Conservation (phyloP, 495 filamentous ascomycete genomes). For the Aspergillus conjunctus region DNA sequence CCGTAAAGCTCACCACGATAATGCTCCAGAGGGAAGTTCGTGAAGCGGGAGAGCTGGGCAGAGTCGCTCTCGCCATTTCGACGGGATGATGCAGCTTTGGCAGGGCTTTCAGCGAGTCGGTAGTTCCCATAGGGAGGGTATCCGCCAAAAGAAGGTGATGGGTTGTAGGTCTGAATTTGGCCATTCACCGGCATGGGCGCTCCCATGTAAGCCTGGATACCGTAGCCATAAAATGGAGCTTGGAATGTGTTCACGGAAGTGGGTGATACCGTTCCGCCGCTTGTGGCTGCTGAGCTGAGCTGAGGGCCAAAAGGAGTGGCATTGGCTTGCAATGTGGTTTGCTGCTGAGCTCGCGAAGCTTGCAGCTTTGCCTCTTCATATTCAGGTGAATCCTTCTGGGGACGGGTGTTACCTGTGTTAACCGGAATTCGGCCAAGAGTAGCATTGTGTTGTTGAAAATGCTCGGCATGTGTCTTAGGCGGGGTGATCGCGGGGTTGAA, state of each 20-base stretch:
- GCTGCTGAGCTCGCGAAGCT: constrained; percentile 54
- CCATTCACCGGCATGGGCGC: constrained; percentile 31
- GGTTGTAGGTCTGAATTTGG: constrained; percentile 32
- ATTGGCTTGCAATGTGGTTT: constrained; percentile 74
- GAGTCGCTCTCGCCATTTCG: constrained; percentile 41
- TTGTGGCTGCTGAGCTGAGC: constrained; percentile 29
- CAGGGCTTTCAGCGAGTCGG: constrained; percentile 35
- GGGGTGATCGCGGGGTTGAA: constrained; percentile 55
- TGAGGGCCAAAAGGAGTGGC: constrained; percentile 69
- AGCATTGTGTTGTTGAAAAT: constrained; percentile 81
- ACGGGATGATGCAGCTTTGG: constrained; percentile 32
- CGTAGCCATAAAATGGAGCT: constrained; percentile 37
- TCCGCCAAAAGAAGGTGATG: constrained; percentile 29
- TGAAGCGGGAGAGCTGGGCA: constrained; percentile 61
- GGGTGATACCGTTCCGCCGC: constrained; percentile 24
- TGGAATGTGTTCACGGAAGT: constrained; percentile 32
- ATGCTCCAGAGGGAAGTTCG: constrained; percentile 74
- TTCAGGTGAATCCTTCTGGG: constrained; percentile 64
- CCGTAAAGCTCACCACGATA: constrained; percentile 79
- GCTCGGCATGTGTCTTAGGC: constrained; percentile 67
- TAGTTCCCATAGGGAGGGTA: constrained; percentile 38
- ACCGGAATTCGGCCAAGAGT: constrained; percentile 76
- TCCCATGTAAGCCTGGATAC: constrained; percentile 37
- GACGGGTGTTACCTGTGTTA: constrained; percentile 60
- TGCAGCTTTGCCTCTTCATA: constrained; percentile 44